Percentiles rank a stretch among this genome's conserved stretches.
These are phyloP conservation scores for Emericellopsis cladophorae DNA, from an alignment of 2,329 filamentous ascomycete genomes.

Conservation along the genomic window DNA sequence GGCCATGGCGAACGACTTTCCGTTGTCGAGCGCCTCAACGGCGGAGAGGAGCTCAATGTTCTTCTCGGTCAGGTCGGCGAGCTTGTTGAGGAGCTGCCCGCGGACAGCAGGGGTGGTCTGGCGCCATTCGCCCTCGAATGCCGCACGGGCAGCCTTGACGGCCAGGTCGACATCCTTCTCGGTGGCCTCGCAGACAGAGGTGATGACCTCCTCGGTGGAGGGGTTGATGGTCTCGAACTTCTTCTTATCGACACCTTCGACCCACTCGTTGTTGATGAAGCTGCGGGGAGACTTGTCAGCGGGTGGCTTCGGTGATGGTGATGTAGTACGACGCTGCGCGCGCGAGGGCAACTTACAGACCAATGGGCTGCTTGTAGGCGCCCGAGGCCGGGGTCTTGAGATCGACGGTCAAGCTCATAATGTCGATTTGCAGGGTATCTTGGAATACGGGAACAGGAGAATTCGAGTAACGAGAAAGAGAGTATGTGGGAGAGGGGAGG, in stretches of 20 bases:
- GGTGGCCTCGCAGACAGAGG: constrained; percentile 69
- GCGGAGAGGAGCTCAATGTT: constrained; percentile 65
- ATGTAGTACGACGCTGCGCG: not conserved
- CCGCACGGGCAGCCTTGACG: constrained; percentile 73
- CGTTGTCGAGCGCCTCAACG: constrained; percentile 81
- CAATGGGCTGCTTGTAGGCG: constrained; percentile 44
- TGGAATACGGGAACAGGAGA: not conserved
- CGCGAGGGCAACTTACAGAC: constrained; percentile 34
- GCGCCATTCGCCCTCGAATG: constrained; percentile 65
- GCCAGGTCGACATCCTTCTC: constrained; percentile 79
- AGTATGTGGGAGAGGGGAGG: not conserved
- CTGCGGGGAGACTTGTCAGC: constrained; percentile 23
- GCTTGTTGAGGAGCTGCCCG: constrained; percentile 56
- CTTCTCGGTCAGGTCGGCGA: constrained; percentile 71
- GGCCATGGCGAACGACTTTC: constrained; percentile 67
- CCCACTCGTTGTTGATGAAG: constrained; percentile 90
- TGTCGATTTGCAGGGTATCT: not conserved
- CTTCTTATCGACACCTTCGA: constrained; percentile 68
- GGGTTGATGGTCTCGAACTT: constrained; percentile 92
- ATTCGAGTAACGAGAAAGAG: not conserved
- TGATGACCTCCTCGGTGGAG: constrained; percentile 71
- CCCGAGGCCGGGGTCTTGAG: constrained; percentile 58
- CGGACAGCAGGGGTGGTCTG: constrained; percentile 58
- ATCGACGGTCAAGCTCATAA: constrained; percentile 39
- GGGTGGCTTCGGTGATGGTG: not conserved